Percentiles rank a stretch among this genome's conserved stretches.
phyloP scores from a whole-genome alignment of 208 protist species.

The Crithidia expoeki region DNA sequence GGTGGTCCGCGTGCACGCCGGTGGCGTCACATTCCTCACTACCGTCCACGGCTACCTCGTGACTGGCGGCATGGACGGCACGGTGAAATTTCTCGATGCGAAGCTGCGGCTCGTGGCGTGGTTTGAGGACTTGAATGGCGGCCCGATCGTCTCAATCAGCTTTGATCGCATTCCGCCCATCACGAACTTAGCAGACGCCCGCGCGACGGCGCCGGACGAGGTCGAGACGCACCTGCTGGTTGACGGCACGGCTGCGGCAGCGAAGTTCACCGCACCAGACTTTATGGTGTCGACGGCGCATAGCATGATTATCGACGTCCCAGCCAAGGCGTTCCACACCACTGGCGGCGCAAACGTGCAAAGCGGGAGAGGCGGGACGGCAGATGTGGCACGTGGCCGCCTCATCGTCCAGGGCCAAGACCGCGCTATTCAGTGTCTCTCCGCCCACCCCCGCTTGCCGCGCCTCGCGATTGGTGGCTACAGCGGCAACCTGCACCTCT shows the following conservation, averaged over 20 bases:
- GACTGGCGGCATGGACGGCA: constrained; percentile 94
- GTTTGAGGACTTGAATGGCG: constrained; percentile 95
- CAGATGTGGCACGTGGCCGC: constrained; percentile 62
- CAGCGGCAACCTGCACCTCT: constrained; percentile 91
- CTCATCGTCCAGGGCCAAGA: constrained; percentile 93
- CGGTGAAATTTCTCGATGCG: constrained; percentile 94
- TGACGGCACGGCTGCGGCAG: constrained; percentile 53
- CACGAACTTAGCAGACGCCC: constrained; percentile 34
- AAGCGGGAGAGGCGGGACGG: constrained; percentile 15
- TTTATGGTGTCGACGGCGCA: constrained; percentile 93
- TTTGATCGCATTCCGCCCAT: constrained; percentile 64
- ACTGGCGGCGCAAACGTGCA: constrained; percentile 16
- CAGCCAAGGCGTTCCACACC: constrained; percentile 77
- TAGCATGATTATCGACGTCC: constrained; percentile 91
- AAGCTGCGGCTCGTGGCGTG: constrained; percentile 94
- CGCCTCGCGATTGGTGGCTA: constrained; percentile 86
- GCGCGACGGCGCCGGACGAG: constrained; percentile 30
- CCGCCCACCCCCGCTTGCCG: constrained; percentile 81
- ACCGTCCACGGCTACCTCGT: constrained; percentile 86
- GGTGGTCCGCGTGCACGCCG: constrained; percentile 89
- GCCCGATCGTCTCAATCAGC: constrained; percentile 93
- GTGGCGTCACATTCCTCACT: constrained; percentile 83
- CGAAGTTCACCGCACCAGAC: constrained; percentile 78
- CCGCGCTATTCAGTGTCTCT: constrained; percentile 78
- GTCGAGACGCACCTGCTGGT: constrained; percentile 48